Conservation (phyloP, 768 basidiomycete genomes). For the Mycena chlorophos region DNA sequence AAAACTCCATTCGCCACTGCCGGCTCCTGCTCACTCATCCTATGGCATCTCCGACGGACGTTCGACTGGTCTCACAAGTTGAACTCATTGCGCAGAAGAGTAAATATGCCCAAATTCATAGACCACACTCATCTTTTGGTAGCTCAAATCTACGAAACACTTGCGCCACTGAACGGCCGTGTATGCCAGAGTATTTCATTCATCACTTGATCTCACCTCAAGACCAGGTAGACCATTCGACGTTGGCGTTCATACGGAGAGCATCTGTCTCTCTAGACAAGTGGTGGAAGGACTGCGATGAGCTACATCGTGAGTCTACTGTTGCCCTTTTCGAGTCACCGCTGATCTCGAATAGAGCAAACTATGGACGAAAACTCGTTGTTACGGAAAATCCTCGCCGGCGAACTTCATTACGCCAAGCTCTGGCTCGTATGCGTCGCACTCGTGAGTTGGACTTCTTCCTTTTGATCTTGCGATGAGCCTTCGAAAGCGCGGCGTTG, state of each 20-base stretch:
- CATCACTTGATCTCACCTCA: too few relatives aligned
- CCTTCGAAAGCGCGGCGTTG: constrained; percentile 82
- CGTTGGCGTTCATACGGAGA: constrained; percentile 82
- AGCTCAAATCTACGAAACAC: constrained; percentile 94
- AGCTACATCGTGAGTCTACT: constrained; percentile 64
- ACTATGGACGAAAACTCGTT: constrained; percentile 84
- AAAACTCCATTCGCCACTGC: constrained; percentile 83
- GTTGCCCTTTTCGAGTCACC: neutral
- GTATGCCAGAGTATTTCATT: too few relatives aligned
- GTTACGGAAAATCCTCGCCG: constrained; percentile 82
- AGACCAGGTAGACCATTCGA: constrained; percentile 83
- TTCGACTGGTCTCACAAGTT: constrained; percentile 82
- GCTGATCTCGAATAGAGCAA: constrained; percentile 47
- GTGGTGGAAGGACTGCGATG: constrained; percentile 90
- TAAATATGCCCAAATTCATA: constrained; percentile 34
- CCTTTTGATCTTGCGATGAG: too few relatives aligned
- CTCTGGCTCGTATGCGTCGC: constrained; percentile 94
- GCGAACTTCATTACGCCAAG: constrained; percentile 90
- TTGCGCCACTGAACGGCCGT: constrained; percentile 82
- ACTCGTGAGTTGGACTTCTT: too few relatives aligned
- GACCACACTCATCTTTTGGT: constrained; percentile 3
- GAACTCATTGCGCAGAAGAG: constrained; percentile 92
- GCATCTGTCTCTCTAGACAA: constrained; percentile 85
- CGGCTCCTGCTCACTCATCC: constrained; percentile 79
- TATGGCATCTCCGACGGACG: constrained; percentile 88